Base-by-base conservation (phyloP, 2,329 filamentous ascomycete species). In the Fusarium goolgardi region DNA sequence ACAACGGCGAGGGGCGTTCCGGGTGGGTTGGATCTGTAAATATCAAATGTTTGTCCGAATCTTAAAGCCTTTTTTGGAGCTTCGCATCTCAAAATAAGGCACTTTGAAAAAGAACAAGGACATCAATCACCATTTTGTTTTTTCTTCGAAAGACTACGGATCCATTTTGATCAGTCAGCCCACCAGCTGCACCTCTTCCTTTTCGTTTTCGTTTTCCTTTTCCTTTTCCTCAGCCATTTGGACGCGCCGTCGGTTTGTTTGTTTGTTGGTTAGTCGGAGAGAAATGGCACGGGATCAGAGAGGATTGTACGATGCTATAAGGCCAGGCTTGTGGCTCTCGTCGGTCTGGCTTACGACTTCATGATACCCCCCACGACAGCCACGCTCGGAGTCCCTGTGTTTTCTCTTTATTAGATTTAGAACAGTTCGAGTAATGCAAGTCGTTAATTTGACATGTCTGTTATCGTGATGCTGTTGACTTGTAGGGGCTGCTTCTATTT, bases 1-100 rank as follows among this genome's bases (percentile, higher is more conserved):
- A 76, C 69, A 74, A 76, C 66, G 77, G 77, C 76, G 76, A 76
- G 74, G 69, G 77, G 77, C 77, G 77, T 78, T 78, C 68, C 69
- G 76, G 77, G 69, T 75, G 71, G 76, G 74, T 71, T 76, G 74
- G 72, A 72, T 75, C 70, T 77, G 73, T 78, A 76, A 68, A 74
- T 75, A 74, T 73, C 65, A 70, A 50, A 70, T 65, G 69, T 66
- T 71, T 73, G 53, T 70, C 67, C 59, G 69, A 71, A 69, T 67
- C 58, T 62, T 61, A 55, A 50, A 49, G 56, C 61, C 61, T 71
- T 69, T 72, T 72, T 75, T 75, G 73, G 71, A 62, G 71, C 70
- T 53, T 61, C 58, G 73, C 67, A 70, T 67, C 67, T 69, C 61
- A 25, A 27, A 65, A 65, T 52, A 64, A 72, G 69, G 70, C 61